A percentile compares a stretch with the other conserved stretches of the same genome.
phyloP scores from a whole-genome alignment of 176 grass and related monocot genomes.

The Musa beccarii region DNA sequence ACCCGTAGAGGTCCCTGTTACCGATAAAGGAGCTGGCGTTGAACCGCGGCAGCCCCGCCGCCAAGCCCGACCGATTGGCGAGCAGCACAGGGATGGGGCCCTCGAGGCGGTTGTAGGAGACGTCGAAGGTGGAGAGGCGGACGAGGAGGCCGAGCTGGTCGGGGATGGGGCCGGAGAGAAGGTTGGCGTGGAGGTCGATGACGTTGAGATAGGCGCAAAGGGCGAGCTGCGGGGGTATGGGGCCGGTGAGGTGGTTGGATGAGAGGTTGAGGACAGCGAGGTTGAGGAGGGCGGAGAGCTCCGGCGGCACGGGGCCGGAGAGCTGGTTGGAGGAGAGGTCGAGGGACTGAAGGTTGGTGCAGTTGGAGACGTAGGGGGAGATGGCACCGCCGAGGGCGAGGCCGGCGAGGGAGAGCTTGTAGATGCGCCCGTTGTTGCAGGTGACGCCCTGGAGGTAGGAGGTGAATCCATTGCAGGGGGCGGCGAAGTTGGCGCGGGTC shows the following conservation, averaged over 20 bases:
- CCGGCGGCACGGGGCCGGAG: slow-evolving; percentile 3
- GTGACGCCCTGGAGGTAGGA: background rate
- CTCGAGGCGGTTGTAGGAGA: slow-evolving; percentile 15
- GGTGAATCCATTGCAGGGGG: slow-evolving; percentile 23
- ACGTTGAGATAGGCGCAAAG: slow-evolving; percentile 10
- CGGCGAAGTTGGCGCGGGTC: slow-evolving; percentile 31
- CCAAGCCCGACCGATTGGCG: background rate
- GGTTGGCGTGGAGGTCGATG: slow-evolving; percentile 5
- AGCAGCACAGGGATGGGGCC: slow-evolving; percentile 3
- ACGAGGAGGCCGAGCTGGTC: slow-evolving; percentile 9
- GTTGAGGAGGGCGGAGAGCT: slow-evolving; percentile 32
- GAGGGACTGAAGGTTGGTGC: slow-evolving; percentile 30
- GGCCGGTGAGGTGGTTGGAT: background rate
- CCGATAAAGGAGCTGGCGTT: slow-evolving; percentile 5
- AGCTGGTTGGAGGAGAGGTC: slow-evolving; percentile 24
- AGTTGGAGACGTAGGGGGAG: slow-evolving; percentile 27
- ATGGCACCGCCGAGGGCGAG: slow-evolving; percentile 30
- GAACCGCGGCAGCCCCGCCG: background rate
- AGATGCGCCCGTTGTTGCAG: slow-evolving; percentile 8
- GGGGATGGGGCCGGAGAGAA: background rate
- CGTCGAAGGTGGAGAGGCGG: slow-evolving; percentile 15
- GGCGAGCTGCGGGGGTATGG: slow-evolving; percentile 4
- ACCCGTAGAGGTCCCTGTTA: background rate
- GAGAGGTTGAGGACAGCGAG: slow-evolving; percentile 26
- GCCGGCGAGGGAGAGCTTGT: slow-evolving; percentile 5